Percentiles rank a stretch among this genome's conserved stretches.
These are phyloP conservation scores for Candida smagusa DNA, from an alignment of 1,139 yeast species.

Conservation along the genomic window DNA sequence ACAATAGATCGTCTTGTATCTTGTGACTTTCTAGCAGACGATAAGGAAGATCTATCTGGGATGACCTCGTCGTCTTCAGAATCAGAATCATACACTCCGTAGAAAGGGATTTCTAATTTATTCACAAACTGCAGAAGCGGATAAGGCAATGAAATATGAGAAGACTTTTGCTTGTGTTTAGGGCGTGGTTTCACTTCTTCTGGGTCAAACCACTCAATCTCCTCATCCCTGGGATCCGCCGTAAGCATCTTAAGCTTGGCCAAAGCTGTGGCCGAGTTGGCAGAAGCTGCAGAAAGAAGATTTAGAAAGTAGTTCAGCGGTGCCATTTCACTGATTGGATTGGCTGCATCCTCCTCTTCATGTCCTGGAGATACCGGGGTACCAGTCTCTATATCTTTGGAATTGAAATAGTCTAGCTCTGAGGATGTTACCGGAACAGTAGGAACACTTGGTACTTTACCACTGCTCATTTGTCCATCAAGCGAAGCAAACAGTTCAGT, in stretches of 20 bases:
- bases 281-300: slow-evolving; percentile 17
- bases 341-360: slow-evolving; percentile 22
- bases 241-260: slow-evolving; percentile 2
- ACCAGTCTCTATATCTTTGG: too few relatives aligned
- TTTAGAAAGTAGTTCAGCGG: slow-evolving; percentile 18
- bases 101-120: slow-evolving; percentile 8
- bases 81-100: slow-evolving; percentile 11
- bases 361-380: slow-evolving; percentile 3
- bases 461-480: too few relatives aligned
- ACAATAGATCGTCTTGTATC: neutral
- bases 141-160: neutral
- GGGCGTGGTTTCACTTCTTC: neutral
- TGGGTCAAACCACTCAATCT: slow-evolving; percentile 1
- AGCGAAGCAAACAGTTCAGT: too few relatives aligned
- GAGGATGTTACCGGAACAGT: too few relatives aligned
- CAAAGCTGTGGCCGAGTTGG: slow-evolving; percentile 13
- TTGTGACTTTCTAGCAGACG: neutral
- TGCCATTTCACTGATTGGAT: slow-evolving; percentile 15
- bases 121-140: slow-evolving; percentile 1
- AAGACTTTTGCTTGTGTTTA: neutral
- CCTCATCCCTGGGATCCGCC: slow-evolving; percentile 3
- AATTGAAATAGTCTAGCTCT: too few relatives aligned
- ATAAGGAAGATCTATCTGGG: neutral
- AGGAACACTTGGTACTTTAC: too few relatives aligned
- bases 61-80: slow-evolving; percentile 7